Percentiles rank a stretch among this genome's conserved stretches.
Conservation (phyloP, 2,329 filamentous ascomycete genomes). For the Chaetomiaceae sp. region DNA sequence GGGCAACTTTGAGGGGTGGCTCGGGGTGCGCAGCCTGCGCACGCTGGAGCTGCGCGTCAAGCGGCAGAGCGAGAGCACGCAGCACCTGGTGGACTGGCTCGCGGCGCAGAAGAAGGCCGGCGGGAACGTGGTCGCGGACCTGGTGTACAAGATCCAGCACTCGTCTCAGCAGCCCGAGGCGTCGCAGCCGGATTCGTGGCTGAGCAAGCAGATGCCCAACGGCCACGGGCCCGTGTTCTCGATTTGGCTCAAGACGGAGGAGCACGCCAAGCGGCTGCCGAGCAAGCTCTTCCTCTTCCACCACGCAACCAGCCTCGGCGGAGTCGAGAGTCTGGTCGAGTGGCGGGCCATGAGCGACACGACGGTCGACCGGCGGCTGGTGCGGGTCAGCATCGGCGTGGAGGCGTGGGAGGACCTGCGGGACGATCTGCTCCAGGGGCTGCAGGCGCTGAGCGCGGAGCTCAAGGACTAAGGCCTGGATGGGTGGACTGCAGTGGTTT, state of each 20-base stretch:
- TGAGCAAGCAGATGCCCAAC: constrained; percentile 82
- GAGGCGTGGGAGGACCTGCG: constrained; percentile 83
- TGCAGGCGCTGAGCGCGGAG: constrained; percentile 48
- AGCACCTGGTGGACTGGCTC: constrained; percentile 68
- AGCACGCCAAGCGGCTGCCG: constrained; percentile 64
- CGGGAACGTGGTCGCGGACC: constrained; percentile 24
- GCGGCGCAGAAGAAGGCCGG: constrained; percentile 41
- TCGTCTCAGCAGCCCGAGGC: constrained; percentile 71
- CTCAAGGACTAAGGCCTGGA: neutral
- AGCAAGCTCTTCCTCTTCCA: constrained; percentile 80
- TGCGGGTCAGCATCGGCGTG: constrained; percentile 81
- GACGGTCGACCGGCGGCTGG: constrained; percentile 63
- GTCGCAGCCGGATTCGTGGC: constrained; percentile 61
- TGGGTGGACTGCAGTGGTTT: too few relatives aligned
- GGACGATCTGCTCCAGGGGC: constrained; percentile 66
- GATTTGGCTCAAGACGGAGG: constrained; percentile 58
- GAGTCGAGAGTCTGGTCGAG: constrained; percentile 93
- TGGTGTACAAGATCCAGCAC: constrained; percentile 44
- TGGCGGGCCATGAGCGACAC: constrained; percentile 88
- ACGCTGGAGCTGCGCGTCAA: constrained; percentile 80
- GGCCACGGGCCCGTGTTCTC: constrained; percentile 89
- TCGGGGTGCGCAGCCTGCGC: constrained; percentile 79
- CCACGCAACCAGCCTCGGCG: constrained; percentile 89
- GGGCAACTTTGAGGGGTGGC: constrained; percentile 87
- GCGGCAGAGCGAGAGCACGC: constrained; percentile 69